Conservation (phyloP, 768 basidiomycete genomes). For the Kwoniella mangroviensis region DNA sequence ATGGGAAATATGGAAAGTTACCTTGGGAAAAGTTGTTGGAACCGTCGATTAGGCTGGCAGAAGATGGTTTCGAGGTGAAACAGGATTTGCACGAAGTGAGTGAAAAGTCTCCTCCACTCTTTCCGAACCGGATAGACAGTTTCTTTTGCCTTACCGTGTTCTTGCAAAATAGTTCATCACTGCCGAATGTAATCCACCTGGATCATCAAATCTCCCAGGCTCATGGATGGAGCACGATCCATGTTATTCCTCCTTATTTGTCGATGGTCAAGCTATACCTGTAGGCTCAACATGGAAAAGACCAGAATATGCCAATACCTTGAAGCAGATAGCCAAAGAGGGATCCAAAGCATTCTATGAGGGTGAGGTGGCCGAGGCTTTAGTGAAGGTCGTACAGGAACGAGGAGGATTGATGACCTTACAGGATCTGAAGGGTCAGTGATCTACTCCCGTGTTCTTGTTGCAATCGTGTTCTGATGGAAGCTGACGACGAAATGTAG, state of each 20-base stretch:
- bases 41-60: conserved; percentile 72
- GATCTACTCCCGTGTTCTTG: not conserved
- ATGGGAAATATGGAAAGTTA: conserved; percentile 74
- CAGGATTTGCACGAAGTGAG: conserved; percentile 41
- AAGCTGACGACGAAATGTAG: conserved; percentile 45
- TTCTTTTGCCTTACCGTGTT: not conserved
- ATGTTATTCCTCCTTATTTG: conserved; percentile 31
- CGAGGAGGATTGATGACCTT: conserved; percentile 81
- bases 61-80: conserved; percentile 65
- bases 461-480: not conserved
- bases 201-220: conserved; percentile 26
- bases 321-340: conserved; percentile 70
- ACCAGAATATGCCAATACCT: conserved; percentile 69
- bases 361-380: conserved; percentile 79
- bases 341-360: conserved; percentile 81
- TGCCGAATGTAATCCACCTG: conserved; percentile 25
- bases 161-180: conserved; percentile 25
- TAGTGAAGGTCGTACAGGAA: conserved; percentile 70
- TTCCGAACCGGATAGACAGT: not conserved
- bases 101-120: not conserved
- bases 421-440: conserved; percentile 62
- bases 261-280: conserved; percentile 30
- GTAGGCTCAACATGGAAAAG: conserved; percentile 28
- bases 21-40: conserved; percentile 76
- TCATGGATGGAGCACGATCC: conserved; percentile 34